Percentiles rank a stretch among this genome's conserved stretches.
These are phyloP conservation scores for Gracilaria caudata DNA, from an alignment of 23 red algal species.

Conservation along the genomic window DNA sequence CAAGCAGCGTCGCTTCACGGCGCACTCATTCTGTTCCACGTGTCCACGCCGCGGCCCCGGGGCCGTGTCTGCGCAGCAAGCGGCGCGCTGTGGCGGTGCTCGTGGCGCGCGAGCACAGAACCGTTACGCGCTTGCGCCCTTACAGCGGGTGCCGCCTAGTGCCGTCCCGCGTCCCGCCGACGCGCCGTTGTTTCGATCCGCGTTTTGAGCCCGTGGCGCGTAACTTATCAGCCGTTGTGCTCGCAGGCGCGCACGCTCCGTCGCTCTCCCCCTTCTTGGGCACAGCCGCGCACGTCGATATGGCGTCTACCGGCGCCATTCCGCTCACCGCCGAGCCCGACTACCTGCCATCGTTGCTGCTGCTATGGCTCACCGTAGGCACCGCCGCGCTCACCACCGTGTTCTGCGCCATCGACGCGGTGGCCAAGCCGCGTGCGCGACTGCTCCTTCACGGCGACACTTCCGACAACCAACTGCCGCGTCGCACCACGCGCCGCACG, in stretches of 20 bases:
- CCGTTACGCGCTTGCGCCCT: neutral
- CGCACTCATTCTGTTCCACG: neutral
- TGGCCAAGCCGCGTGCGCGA: conserved; percentile 24
- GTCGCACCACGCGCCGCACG: neutral
- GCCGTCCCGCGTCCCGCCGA: no score
- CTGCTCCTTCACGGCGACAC: conserved; percentile 38
- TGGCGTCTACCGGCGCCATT: neutral
- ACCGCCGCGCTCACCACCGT: conserved; percentile 10
- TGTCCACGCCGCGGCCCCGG: neutral
- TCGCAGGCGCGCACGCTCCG: no score
- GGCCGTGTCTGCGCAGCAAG: neutral
- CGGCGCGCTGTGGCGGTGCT: no score
- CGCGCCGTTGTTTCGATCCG: no score
- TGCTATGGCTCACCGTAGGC: conserved; percentile 18
- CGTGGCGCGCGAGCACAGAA: neutral
- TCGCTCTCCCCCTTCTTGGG: no score
- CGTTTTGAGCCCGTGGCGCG: no score
- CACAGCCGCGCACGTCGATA: no score
- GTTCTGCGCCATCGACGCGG: conserved; percentile 24
- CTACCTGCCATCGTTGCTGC: conserved; percentile 2
- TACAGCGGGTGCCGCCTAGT: neutral
- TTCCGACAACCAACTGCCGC: neutral
- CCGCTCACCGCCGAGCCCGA: conserved; percentile 14
- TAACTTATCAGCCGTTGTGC: no score
- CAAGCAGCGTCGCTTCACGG: no score